Conservation (phyloP, 805 yeast genomes). For the Cyberlindnera maclurae region DNA sequence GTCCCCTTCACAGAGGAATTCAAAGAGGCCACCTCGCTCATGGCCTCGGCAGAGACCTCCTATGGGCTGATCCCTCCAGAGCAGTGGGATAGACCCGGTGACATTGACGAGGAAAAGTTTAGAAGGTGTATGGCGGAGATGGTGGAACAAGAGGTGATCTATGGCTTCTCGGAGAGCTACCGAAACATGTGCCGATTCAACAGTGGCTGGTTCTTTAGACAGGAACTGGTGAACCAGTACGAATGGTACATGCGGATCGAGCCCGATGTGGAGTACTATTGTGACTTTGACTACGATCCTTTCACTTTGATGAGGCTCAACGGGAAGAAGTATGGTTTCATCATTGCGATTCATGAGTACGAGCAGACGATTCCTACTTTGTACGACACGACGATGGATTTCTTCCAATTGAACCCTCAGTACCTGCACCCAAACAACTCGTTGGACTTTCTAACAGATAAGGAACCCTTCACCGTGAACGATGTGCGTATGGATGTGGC, state of each 20-base stretch:
- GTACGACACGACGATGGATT: constrained; percentile 68
- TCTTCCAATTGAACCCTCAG: constrained; percentile 50
- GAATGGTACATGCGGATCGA: constrained; percentile 95
- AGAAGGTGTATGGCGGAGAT: constrained; percentile 39
- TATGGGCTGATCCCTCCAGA: constrained; percentile 59
- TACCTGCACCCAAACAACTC: constrained; percentile 59
- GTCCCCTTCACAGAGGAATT: constrained; percentile 60
- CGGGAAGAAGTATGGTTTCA: constrained; percentile 79
- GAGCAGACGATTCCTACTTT: constrained; percentile 79
- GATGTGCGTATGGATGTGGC: constrained; percentile 26
- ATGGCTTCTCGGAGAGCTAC: constrained; percentile 60
- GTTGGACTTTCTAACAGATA: constrained; percentile 47
- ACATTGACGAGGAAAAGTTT: constrained; percentile 55
- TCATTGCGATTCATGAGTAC: constrained; percentile 77
- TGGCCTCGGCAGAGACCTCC: constrained; percentile 59
- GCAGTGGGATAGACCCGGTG: constrained; percentile 74
- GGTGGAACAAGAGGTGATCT: constrained; percentile 43
- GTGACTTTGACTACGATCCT: constrained; percentile 87
- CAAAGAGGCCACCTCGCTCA: constrained; percentile 48
- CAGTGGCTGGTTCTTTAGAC: constrained; percentile 84
- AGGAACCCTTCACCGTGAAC: constrained; percentile 31
- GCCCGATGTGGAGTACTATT: constrained; percentile 82
- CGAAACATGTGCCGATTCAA: constrained; percentile 96
- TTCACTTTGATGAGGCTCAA: constrained; percentile 73
- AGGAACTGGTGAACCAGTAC: constrained; percentile 60